A percentile compares a stretch with the other conserved stretches of the same genome.
These are phyloP conservation scores for Telopea speciosissima DNA, from an alignment of 177 flowering plant genomes.

Conservation along the genomic window DNA sequence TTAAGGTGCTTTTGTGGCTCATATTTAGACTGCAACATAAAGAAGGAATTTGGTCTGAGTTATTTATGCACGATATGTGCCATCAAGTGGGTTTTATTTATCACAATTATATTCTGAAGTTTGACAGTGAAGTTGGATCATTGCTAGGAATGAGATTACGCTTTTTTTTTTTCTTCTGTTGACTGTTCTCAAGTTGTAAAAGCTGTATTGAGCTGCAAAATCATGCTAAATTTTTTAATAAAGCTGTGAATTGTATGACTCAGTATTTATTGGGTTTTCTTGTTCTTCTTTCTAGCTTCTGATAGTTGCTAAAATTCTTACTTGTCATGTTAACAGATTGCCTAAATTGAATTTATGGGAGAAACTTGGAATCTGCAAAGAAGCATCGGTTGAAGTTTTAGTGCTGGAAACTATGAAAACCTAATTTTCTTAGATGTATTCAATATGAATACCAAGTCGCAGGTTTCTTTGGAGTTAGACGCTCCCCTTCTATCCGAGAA, in stretches of 20 bases:
- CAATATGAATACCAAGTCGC: slow-evolving; percentile 15
- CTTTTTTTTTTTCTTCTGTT: not conserved
- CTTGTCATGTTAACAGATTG: slow-evolving; percentile 7
- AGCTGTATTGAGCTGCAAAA: not conserved
- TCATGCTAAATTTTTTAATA: not conserved
- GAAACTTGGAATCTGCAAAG: not conserved
- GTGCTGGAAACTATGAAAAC: slow-evolving; percentile 2
- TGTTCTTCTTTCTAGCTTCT: not conserved
- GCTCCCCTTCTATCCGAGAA: slow-evolving; percentile 11
- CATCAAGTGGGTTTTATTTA: not conserved
- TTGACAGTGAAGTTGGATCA: not conserved
- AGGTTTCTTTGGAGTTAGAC: slow-evolving; percentile 11
- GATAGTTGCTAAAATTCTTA: not conserved
- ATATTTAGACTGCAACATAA: no score
- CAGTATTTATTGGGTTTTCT: no score
- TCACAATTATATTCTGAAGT: not conserved
- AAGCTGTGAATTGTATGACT: not conserved
- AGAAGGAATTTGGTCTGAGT: not conserved
- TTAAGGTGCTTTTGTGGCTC: no score
- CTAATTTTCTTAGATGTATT: slow-evolving; percentile 2
- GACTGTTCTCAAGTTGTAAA: not conserved
- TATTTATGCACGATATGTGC: not conserved
- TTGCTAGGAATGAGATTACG: not conserved
- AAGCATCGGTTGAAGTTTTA: slow-evolving; percentile 3
- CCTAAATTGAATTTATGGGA: not conserved